Evolutionary conservation across 768 basidiomycete species (phyloP).

Genomic region (Rhizopogon sp.): DNA sequence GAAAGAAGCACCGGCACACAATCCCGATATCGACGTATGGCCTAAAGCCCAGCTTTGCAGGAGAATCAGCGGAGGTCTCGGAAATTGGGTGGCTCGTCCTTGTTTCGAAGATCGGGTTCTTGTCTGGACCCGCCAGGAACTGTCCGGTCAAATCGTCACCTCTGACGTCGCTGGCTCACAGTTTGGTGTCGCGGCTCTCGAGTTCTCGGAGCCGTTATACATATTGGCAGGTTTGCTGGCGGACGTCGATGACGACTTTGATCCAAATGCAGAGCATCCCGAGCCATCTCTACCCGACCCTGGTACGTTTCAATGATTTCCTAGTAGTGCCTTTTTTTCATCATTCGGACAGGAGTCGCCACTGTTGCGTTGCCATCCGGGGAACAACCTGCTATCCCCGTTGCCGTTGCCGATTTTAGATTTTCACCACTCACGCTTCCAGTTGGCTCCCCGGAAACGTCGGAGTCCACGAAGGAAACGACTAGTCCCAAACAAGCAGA

Average conservation of each 20-base stretch:
- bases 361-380: constrained; percentile 2
- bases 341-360: constrained; percentile 2
- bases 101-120: constrained; percentile 71
- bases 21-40: constrained; percentile 11
- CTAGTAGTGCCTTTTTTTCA: constrained; percentile 1
- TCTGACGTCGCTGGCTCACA: constrained; percentile 42
- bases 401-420: not conserved
- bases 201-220: constrained; percentile 66
- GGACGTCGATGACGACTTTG: constrained; percentile 14
- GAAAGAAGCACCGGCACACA: constrained; percentile 22
- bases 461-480: constrained; percentile 2
- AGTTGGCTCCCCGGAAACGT: not conserved
- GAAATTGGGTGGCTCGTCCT: constrained; percentile 65
- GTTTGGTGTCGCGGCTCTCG: constrained; percentile 64
- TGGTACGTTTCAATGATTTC: constrained; percentile 12
- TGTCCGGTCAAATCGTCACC: constrained; percentile 28
- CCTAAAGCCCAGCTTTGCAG: constrained; percentile 6
- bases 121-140: constrained; percentile 45
- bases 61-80: constrained; percentile 49
- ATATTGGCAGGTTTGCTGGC: constrained; percentile 48
- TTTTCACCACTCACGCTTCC: not conserved
- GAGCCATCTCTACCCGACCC: constrained; percentile 10
- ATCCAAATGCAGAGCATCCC: constrained; percentile 12
- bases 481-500: not conserved
- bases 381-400: not conserved